Evolutionary conservation across 2,329 filamentous ascomycete species (phyloP), one percentile per base, ranked within the genome.

Genomic region (Diaporthe sp.): DNA sequence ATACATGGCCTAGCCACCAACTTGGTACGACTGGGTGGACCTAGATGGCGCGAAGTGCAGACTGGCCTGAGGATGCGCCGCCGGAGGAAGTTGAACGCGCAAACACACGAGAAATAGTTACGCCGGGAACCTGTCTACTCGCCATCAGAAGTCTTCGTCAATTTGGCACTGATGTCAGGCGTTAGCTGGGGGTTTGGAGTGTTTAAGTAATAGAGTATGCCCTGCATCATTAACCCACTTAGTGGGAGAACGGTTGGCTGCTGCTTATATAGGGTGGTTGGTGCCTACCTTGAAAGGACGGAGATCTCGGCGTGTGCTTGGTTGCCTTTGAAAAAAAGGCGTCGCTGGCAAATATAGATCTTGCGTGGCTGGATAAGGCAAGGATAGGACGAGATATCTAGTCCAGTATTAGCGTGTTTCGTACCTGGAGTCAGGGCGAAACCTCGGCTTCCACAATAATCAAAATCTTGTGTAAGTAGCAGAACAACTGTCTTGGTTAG

Each of bases 81-180:
- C 83, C 2, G 93, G 94, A 53, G 88, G 87, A 98, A 85, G 17
- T 89, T 89, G 83, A 93, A 98, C 4, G 93, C 94, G 82, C 94
- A 96, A 69, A 92, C 91, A 70, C 97, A 95, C 0, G 94, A 93
- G 81, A 98, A 97, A 83, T 98, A 98, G 82, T 98, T 98, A 56
- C 96, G 90, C 44, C 95, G 89, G 81, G 98, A 98, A 84, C 95
- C 97, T 0, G 95, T 98, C 95, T 95, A 98, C 78, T 96, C 94
- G 25, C 90, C 88, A 71, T 97, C 95, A 97, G 84, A 97, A 97
- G 0, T 95, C 95, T 79, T 97, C 97, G 82, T 97, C 94, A 75
- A 97, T 95, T 79, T 93, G 47, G 94, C 94, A 39, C 92, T 88
- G 76, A 98, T 94, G 19, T 94, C 92, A 25, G 94, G 88, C 76